Percentiles rank a stretch among this genome's conserved stretches.
These are phyloP conservation scores for Penicillium robsamsonii DNA, from an alignment of 495 filamentous ascomycete species.

Conservation along the genomic window DNA sequence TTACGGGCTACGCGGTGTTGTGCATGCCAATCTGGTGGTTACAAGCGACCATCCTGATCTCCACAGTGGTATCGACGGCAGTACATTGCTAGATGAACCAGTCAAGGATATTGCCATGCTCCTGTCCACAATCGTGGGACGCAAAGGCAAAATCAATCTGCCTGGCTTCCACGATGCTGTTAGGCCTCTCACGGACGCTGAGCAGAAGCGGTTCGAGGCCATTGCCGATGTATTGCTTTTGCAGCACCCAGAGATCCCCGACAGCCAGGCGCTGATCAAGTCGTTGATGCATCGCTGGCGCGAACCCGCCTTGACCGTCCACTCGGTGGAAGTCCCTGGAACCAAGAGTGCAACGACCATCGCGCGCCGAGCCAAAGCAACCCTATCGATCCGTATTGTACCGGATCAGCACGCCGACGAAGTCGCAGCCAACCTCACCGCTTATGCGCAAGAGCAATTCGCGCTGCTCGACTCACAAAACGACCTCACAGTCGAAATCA, in stretches of 20 bases:
- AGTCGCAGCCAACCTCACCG: slow-evolving; percentile 63
- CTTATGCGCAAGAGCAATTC: slow-evolving; percentile 71
- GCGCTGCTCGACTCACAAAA: slow-evolving; percentile 72
- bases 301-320: slow-evolving; percentile 91
- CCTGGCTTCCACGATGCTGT: slow-evolving; percentile 84
- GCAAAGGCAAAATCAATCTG: slow-evolving; percentile 55
- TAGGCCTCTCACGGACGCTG: slow-evolving; percentile 67
- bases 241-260: slow-evolving; percentile 64
- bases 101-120: slow-evolving; percentile 85
- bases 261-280: slow-evolving; percentile 64
- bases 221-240: slow-evolving; percentile 74
- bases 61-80: slow-evolving; percentile 94
- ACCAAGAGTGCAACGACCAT: slow-evolving; percentile 73
- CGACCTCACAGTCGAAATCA: slow-evolving; percentile 75
- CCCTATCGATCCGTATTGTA: slow-evolving; percentile 86
- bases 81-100: slow-evolving; percentile 80
- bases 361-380: slow-evolving; percentile 77
- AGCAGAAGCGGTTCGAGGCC: slow-evolving; percentile 77
- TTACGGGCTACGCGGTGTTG: slow-evolving; percentile 90
- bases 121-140: slow-evolving; percentile 72
- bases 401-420: slow-evolving; percentile 81
- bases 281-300: slow-evolving; percentile 92
- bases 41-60: slow-evolving; percentile 84
- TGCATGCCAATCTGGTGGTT: slow-evolving; percentile 86
- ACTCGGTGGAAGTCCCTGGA: slow-evolving; percentile 75